Evolutionary conservation across 202 grass and related monocot species (phyloP), one percentile per base, ranked within the genome.

Genomic region (Eragrostis tef): DNA sequence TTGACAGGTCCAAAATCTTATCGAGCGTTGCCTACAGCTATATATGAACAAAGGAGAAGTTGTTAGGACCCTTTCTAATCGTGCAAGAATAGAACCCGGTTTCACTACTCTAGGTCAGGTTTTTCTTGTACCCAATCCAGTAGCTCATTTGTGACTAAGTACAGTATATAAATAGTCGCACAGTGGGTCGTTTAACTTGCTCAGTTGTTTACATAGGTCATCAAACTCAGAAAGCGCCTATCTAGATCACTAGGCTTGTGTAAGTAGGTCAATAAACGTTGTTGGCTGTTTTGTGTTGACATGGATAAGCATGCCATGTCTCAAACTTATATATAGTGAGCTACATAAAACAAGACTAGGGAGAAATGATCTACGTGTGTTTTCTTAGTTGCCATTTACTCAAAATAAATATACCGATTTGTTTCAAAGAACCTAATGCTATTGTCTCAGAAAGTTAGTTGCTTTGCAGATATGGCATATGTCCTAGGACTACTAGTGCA

Each of bases 31-130:
- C 45, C 81, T 96, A 46, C 93, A 92, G 50, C 50, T 96, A 79
- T 96, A 96, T 71, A 92, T 96, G 90, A 92, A 84, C 79, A 92
- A 82, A 87, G 71, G 75, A 48, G 93, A 96, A 85, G 90, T 96
- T 64, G 90, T 92, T 71, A 75, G 85, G 31, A 96, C 88, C 57
- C 86, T 96, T 52, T 92, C 93, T 77, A 96, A 74, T 76, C 88
- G 90, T 42, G 93, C 93, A 85, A 84, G 88, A 71, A 96, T 96
- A 88, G 93, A 96, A 82, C 88, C 93, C 36, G 90, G 90, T 79
- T 96, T 96, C 83, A 96, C 93, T 77, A 96, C 86, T 74, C 67
- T 92, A 83, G 90, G 92, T 87, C 57, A 75, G 69, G 46, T 42
- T 74, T n/a, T 85, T 75, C 11, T 25, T 64, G 49, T 71, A 75